Percentiles rank a stretch among this genome's conserved stretches.
phyloP scores from a whole-genome alignment of 2,329 filamentous ascomycete genomes.

The Xylaria sp. region DNA sequence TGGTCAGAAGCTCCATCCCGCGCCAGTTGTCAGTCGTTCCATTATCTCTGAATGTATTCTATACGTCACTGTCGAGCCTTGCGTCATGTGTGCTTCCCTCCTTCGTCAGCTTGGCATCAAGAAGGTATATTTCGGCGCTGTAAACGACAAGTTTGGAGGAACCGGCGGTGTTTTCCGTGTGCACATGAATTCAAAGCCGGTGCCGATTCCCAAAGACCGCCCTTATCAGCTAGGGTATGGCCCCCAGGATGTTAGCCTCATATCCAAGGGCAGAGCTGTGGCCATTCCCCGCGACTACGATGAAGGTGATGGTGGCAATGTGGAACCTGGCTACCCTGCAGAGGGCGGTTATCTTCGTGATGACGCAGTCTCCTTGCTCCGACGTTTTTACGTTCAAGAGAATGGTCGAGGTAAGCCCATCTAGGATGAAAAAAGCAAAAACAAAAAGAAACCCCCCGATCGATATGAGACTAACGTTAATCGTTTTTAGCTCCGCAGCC shows the following conservation, averaged over 20 bases:
- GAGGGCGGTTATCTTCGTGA: slow-evolving; percentile 89
- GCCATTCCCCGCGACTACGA: slow-evolving; percentile 52
- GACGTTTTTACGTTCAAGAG: slow-evolving; percentile 97
- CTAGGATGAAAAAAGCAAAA: background rate
- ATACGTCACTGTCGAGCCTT: slow-evolving; percentile 98
- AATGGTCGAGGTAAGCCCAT: slow-evolving; percentile 81
- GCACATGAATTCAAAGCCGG: slow-evolving; percentile 70
- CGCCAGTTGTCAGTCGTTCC: slow-evolving; percentile 69
- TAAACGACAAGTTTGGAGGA: slow-evolving; percentile 97
- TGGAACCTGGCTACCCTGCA: slow-evolving; percentile 83
- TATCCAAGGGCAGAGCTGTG: slow-evolving; percentile 55
- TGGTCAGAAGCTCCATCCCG: slow-evolving; percentile 67
- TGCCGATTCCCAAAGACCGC: slow-evolving; percentile 43
- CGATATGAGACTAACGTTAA: slow-evolving; percentile 32
- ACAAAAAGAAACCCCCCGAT: background rate
- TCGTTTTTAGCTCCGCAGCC: slow-evolving; percentile 48
- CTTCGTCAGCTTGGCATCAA: slow-evolving; percentile 88
- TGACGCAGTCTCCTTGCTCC: slow-evolving; percentile 90
- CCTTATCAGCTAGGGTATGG: slow-evolving; percentile 51
- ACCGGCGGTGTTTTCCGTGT: slow-evolving; percentile 93
- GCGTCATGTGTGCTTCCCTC: slow-evolving; percentile 97
- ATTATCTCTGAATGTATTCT: slow-evolving; percentile 79
- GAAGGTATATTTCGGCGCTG: slow-evolving; percentile 92
- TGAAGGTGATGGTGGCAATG: slow-evolving; percentile 69
- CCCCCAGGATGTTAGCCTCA: slow-evolving; percentile 43